Evolutionary conservation across 768 basidiomycete genomes (phyloP), one percentile per base, ranked within the genome.

Genomic region (Mycena latifolia): DNA sequence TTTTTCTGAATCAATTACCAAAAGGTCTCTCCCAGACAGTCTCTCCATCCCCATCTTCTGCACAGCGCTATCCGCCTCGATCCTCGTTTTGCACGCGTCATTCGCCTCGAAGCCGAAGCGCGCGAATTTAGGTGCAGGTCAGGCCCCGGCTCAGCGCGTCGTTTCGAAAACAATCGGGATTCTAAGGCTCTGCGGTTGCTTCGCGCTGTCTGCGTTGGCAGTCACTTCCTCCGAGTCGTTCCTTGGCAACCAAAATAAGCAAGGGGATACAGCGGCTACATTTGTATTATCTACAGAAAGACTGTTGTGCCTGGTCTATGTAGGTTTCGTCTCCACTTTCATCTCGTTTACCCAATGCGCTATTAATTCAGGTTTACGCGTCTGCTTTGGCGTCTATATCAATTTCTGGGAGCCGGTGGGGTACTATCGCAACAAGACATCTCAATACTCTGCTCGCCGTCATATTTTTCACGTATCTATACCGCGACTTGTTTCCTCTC

Each of bases 401-500:
- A 14, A 22, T 45, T 24, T 31, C 37, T 56, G 35, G 25, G 6
- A 37, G 39, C 25, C 0, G 37, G n/a, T 66, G 60, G 65, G 28
- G 27, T 24, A 20, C 37, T 3, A 22, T 55, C 29, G 46, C 29
- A 11, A 37, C 22, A 3, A 57, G 43, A 25, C 66, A 67, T 52
- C 56, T 63, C 22, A 54, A 62, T 24, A 20, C 37, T 10, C 18
- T 67, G 3, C 56, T 67, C 14, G 18, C 14, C 17, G 51, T 43
- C 8, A 55, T 31, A 52, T 63, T 51, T 22, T 17, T 24, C 17
- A 56, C 55, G 11, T 67, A 62, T 27, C 17, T 58, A 8, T 63
- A 67, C 55, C 66, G 66, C 39, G 56, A 67, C 56, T 22, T 67
- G 27, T 67, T 50, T 39, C 66, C 66, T 25, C 56, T 67, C 15